These are phyloP conservation scores for Sutorius australiensis DNA, from an alignment of 768 basidiomycete species.

Conservation along the genomic window DNA sequence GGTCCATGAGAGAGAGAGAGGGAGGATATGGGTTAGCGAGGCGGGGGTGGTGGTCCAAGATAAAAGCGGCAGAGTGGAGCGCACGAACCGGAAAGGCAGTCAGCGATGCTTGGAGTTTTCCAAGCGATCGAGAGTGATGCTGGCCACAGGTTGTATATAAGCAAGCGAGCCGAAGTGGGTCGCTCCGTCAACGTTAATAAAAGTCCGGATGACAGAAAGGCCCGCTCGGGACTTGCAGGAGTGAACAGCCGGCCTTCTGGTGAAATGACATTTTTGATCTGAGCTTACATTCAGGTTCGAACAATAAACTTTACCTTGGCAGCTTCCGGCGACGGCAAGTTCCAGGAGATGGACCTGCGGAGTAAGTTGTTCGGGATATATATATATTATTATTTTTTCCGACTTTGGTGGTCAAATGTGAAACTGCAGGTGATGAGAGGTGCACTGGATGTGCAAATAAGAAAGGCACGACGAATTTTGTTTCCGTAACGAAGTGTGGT, in stretches of 20 bases:
- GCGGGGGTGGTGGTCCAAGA: constrained; percentile 8
- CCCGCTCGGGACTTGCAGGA: constrained; percentile 27
- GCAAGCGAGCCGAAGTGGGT: constrained; percentile 26
- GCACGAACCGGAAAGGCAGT: constrained; percentile 22
- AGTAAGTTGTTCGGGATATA: constrained; percentile 16
- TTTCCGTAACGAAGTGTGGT: constrained; percentile 31
- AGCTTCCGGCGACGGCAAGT: constrained; percentile 26
- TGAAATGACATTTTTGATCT: constrained; percentile 26
- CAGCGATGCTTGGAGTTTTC: constrained; percentile 21
- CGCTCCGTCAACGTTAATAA: constrained; percentile 25
- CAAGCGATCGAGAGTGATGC: constrained; percentile 22
- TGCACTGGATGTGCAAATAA: constrained; percentile 8
- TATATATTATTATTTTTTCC: background rate
- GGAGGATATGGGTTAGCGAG: constrained; percentile 16
- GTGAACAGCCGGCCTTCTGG: constrained; percentile 18
- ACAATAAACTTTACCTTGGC: constrained; percentile 30
- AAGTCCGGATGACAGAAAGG: constrained; percentile 26
- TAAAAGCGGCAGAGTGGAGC: constrained; percentile 20
- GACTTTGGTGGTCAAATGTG: background rate
- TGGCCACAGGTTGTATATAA: constrained; percentile 30
- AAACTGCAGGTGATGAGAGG: constrained; percentile 4
- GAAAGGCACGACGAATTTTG: constrained; percentile 24
- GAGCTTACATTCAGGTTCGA: constrained; percentile 24
- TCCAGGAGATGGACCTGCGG: constrained; percentile 27
- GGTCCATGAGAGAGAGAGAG: constrained; percentile 30